Conservation (phyloP, 352 stramenopile species). For the Stramenopiles sp. region DNA sequence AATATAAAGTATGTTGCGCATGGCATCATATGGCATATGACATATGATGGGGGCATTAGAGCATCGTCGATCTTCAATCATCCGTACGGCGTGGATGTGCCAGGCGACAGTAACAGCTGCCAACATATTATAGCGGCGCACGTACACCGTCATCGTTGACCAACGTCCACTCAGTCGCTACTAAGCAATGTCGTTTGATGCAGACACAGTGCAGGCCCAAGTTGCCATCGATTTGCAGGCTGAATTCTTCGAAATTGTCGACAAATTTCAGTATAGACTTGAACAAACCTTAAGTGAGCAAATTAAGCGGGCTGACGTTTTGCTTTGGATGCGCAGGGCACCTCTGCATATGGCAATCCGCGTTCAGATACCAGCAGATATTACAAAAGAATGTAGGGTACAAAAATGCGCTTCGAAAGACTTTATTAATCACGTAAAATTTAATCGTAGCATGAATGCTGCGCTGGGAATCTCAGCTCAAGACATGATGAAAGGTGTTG, state of each 20-base stretch:
- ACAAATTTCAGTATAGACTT: neutral
- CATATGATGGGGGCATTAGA: too few species aligned
- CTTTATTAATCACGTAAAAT: neutral
- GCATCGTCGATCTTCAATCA: too few species aligned
- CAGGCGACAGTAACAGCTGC: too few species aligned
- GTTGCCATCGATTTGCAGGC: neutral
- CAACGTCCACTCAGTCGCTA: too few species aligned
- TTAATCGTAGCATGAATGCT: neutral
- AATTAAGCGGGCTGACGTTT: neutral
- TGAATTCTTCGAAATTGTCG: neutral
- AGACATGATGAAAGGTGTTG: too few species aligned
- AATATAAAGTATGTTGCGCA: too few species aligned
- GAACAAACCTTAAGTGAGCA: neutral
- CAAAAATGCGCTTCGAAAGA: neutral
- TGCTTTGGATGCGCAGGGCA: neutral
- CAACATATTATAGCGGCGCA: too few species aligned
- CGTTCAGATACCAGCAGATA: neutral
- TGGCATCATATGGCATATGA: too few species aligned
- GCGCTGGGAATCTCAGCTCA: too few species aligned
- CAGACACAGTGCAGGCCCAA: neutral
- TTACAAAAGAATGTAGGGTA: neutral
- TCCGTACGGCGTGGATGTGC: too few species aligned
- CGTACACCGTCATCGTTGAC: too few species aligned
- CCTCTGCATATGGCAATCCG: neutral
- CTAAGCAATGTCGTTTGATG: neutral